Evolutionary conservation across 345 rosid genomes (phyloP), one percentile per base, ranked within the genome.

Genomic region (Viola odorata): DNA sequence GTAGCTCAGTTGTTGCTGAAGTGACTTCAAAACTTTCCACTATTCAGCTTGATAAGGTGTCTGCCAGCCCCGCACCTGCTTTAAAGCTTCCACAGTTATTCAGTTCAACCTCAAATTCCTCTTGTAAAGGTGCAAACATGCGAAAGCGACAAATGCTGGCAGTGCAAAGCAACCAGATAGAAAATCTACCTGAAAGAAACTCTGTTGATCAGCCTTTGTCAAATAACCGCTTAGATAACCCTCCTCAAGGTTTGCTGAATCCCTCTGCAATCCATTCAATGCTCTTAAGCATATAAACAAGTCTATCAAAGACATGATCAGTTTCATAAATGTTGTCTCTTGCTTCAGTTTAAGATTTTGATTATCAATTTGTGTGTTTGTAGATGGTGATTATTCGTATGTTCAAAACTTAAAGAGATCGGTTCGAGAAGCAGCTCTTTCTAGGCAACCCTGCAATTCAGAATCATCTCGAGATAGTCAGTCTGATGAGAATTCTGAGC

Each of bases 51-150:
- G 97, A 88, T 61, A 90, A 88, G 72, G 82, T 73, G 64, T 84
- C 91, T 51, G 82, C 88, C 44, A 80, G 84, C 58, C 71, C 92
- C 59, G 2, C 32, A 23, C 81, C 87, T 41, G 80, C 99, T 37
- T 68, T 94, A 74, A 94, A 88, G 77, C 89, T 94, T 40, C 99
- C 99, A 23, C 96, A 94, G 63, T 74, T 94, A 65, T 94, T 94
- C 83, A 79, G 84, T 78, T 81, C 82, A 78, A 86, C 95, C 38
- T 96, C 97, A 67, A 94, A 78, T 77, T 87, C 98, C 48, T 89
- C 95, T 47, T 91, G 91, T 57, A 94, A 86, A 75, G 80, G 81
- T 48, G 90, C 85, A 71, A 87, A 77, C 73, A 49, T 77, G 63
- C 99, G 87, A 75, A 94, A 83, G 75, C 85, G 88, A 66, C 87